Evolutionary conservation across 768 basidiomycete species (phyloP).

Genomic region (Punctularia strigosozonata): DNA sequence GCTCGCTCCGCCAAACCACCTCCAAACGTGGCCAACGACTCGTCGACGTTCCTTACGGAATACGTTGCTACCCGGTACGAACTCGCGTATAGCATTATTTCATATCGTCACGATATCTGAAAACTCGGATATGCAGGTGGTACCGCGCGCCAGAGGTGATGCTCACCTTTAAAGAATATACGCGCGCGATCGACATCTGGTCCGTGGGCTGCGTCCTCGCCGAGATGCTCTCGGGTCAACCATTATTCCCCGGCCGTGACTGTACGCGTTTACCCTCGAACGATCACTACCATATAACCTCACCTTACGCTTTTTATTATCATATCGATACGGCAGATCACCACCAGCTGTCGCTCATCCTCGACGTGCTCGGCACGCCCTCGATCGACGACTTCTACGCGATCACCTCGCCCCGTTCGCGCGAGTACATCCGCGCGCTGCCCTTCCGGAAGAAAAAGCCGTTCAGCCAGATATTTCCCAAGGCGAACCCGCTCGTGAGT

Average conservation of each 20-base stretch:
- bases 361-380: constrained; percentile 88
- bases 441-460: constrained; percentile 77
- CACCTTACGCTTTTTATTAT: not conserved
- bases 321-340: constrained; percentile 44
- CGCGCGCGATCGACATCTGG: constrained; percentile 80
- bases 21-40: constrained; percentile 61
- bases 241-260: constrained; percentile 91
- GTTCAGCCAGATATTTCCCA: constrained; percentile 59
- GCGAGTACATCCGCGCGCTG: constrained; percentile 82
- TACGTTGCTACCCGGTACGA: constrained; percentile 86
- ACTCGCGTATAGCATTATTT: constrained; percentile 3
- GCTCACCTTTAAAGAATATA: constrained; percentile 96
- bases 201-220: constrained; percentile 80
- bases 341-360: constrained; percentile 85
- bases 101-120: no score
- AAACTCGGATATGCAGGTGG: constrained; percentile 42
- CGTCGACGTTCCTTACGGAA: constrained; percentile 81
- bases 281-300: constrained; percentile 1
- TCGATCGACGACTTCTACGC: constrained; percentile 92
- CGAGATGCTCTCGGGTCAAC: constrained; percentile 87
- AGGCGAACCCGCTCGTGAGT: constrained; percentile 55
- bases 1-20: constrained; percentile 70
- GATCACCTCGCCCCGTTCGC: constrained; percentile 66
- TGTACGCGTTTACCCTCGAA: constrained; percentile 36
- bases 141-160: constrained; percentile 97